Evolutionary conservation across 176 grass and related monocot species (phyloP).

Genomic region (Typha latifolia): DNA sequence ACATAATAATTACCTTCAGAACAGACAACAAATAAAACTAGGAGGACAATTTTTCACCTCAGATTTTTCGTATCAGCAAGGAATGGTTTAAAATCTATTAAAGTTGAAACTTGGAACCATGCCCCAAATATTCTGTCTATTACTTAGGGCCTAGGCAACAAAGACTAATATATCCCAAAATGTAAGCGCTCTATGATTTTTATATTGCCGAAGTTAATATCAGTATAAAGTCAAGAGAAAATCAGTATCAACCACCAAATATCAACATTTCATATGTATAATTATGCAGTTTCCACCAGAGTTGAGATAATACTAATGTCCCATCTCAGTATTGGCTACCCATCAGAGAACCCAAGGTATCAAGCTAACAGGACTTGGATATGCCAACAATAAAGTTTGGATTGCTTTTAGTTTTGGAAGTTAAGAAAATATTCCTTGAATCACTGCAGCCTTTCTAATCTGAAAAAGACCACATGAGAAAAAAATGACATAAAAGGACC

Average conservation of each 20-base stretch:
- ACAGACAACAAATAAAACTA: conserved; percentile 11
- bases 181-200: background rate
- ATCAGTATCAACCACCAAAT: background rate
- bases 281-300: background rate
- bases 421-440: no score
- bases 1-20: background rate
- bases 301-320: background rate
- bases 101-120: no score
- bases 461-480: no score
- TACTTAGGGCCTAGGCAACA: no score
- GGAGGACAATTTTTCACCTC: background rate
- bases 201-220: background rate
- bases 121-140: no score
- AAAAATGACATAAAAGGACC: background rate
- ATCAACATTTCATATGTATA: background rate
- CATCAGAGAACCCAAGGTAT: background rate
- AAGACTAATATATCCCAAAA: background rate
- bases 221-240: background rate
- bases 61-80: no score
- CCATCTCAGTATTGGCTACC: background rate
- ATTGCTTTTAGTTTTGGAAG: no score
- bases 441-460: no score
- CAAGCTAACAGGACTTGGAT: background rate
- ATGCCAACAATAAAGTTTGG: background rate
- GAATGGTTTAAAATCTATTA: no score